Evolutionary conservation across 176 grass and related monocot species (phyloP).

Genomic region (Hordeum marinum): DNA sequence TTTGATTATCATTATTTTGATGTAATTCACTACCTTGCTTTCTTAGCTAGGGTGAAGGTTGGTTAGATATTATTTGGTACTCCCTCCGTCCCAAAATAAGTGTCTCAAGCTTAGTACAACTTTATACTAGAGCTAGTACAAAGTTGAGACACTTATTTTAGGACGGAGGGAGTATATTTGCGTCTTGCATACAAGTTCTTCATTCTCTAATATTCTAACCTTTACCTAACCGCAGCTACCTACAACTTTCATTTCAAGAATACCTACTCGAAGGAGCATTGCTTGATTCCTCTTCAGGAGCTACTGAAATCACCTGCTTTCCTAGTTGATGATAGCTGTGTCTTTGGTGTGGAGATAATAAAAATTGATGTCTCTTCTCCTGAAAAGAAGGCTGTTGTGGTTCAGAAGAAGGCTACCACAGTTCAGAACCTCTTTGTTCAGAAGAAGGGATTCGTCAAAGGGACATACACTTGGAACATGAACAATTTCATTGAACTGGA

Average conservation of each 20-base stretch:
- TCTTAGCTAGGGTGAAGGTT: not conserved
- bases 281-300: slow-evolving; percentile 18
- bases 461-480: slow-evolving; percentile 29
- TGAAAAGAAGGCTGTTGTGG: not conserved
- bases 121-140: too few species aligned
- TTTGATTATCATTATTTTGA: not conserved
- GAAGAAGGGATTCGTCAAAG: slow-evolving; percentile 30
- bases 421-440: slow-evolving; percentile 27
- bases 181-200: not conserved
- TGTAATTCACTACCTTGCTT: not conserved
- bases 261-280: not conserved
- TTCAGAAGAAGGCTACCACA: slow-evolving; percentile 4
- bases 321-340: slow-evolving; percentile 34
- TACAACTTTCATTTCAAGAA: slow-evolving; percentile 7
- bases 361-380: not conserved
- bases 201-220: not conserved
- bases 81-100: too few species aligned
- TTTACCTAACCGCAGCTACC: not conserved
- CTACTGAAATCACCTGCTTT: slow-evolving; percentile 21
- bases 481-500: not conserved
- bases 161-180: too few species aligned
- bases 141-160: too few species aligned
- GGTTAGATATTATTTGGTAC: not conserved
- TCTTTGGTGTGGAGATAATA: slow-evolving; percentile 32
- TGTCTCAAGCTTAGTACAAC: too few species aligned